Evolutionary conservation across 2,329 filamentous ascomycete genomes (phyloP), one percentile per base, ranked within the genome.

Genomic region (Cladosporium sp.): DNA sequence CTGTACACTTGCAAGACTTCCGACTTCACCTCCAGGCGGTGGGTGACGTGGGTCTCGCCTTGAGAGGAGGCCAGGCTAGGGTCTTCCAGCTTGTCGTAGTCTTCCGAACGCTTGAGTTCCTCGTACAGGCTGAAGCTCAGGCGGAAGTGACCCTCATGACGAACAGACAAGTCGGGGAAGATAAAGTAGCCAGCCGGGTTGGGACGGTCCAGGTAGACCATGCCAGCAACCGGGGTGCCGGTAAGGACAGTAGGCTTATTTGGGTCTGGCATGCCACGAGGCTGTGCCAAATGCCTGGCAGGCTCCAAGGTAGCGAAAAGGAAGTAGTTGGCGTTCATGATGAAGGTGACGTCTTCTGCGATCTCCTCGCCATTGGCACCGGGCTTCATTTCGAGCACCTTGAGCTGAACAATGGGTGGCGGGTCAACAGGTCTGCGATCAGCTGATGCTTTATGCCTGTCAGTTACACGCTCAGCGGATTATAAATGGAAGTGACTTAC

Each of bases 321-420:
- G 76, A 99, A 97, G 82, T 97, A 97, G 75, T 96, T 96, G 70
- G 92, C 92, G 70, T 96, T 93, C 78, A 97, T 96, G 59, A 85
- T 83, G 68, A 96, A 96, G 1, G 94, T 97, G 68, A 85, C 79
- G 24, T 85, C 83, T 39, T 65, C 59, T 1, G 94, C 97, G 67
- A 85, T 78, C 22, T 85, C 83, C 36, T 65, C 59, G 57, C 78
- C 78, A 61, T 69, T 72, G 15, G 75, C 72, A 24, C 76, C 72
- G 9, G 74, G 62, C 17, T 75, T 71, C 54, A 87, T 89, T 70
- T 96, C 89, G 66, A 86, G 91, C 62, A 97, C 89, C 64, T 87
- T 88, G 61, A 99, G 80, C 74, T 96, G 90, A 37, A 97, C 91
- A 56, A 99, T 94, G 0, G 94, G 94, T 2, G 94, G 94, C 60